Evolutionary conservation across 768 basidiomycete species (phyloP).

Genomic region (Termitomyces sp.): DNA sequence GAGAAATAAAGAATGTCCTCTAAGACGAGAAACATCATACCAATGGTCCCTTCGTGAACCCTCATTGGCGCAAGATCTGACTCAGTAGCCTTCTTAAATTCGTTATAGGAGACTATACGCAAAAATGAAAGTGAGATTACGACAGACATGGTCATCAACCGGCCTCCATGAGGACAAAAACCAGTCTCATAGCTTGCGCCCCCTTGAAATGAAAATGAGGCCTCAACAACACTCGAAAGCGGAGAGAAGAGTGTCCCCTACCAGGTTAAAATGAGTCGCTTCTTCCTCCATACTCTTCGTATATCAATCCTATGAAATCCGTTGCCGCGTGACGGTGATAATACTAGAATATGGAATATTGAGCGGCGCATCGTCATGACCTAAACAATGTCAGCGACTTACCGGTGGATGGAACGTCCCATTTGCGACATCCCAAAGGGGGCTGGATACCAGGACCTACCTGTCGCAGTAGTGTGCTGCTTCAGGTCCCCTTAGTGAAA

Average conservation of each 20-base stretch:
- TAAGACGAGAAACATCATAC: slow-evolving; percentile 26
- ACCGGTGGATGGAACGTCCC: slow-evolving; percentile 62
- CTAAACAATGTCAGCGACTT: slow-evolving; percentile 12
- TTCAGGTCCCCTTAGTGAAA: too few relatives aligned
- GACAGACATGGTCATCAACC: slow-evolving; percentile 4
- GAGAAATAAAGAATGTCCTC: neutral
- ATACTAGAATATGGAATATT: slow-evolving; percentile 33
- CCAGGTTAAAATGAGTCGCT: slow-evolving; percentile 65
- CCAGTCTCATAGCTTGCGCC: slow-evolving; percentile 62
- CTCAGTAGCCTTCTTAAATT: slow-evolving; percentile 56
- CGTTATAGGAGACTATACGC: slow-evolving; percentile 51
- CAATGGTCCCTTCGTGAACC: slow-evolving; percentile 50
- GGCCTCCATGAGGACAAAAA: slow-evolving; percentile 64
- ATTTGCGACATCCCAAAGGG: slow-evolving; percentile 60
- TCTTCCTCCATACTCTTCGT: slow-evolving; percentile 61
- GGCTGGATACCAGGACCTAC: slow-evolving; percentile 53
- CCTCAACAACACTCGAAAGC: neutral
- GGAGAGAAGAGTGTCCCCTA: slow-evolving; percentile 6
- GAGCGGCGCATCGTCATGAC: neutral
- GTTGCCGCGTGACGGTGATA: slow-evolving; percentile 62
- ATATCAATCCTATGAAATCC: slow-evolving; percentile 64
- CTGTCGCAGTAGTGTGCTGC: too few relatives aligned
- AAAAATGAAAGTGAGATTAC: neutral
- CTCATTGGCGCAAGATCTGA: slow-evolving; percentile 48
- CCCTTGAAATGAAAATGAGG: slow-evolving; percentile 19